Evolutionary conservation across 2,329 filamentous ascomycete species (phyloP), one percentile per base, ranked within the genome.

Genomic region (Venturia pyrina): DNA sequence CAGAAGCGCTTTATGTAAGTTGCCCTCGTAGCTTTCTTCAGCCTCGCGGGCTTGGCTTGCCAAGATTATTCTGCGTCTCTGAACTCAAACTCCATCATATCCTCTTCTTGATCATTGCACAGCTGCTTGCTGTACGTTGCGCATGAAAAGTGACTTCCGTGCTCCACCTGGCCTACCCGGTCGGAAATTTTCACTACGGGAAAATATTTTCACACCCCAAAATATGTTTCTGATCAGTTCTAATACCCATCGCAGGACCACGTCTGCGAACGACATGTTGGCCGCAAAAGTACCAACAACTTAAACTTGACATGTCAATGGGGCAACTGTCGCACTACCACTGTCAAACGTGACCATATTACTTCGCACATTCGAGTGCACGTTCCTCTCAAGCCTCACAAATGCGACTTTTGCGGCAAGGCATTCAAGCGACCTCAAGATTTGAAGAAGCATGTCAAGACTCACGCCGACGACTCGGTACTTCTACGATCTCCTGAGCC

Each of bases 381-480:
- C 77, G 93, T 99, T n/a, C 95, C 95, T 0, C 82, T 99, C 68
- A 99, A 99, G 84, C 95, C 95, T 70, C 95, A 99, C 82, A 98
- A 97, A 80, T 99, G 95, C 78, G 93, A 97, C 75, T 96, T 97
- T 79, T 99, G 95, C 75, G 91, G 91, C 75, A 99, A 99, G 82
- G 93, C 93, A 1, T 99, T 99, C 85, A 99, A 99, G 86, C 90
- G 95, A 43, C 95, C 95, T 2, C 95, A 99, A 80, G 95, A 99
- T 81, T 78, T 99, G 73, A 98, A 99, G 87, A 99, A 99, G 82
- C 95, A 99, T 77, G 92, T 98, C 78, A 99, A 98, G 87, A 98
- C 93, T 5, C 93, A 98, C 75, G 93, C 93, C 72, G 93, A 98
- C 74, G 93, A 97, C 78, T 96, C 92, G 53, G 91, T 96, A 50